Base-by-base conservation (phyloP, 768 basidiomycete genomes). In the Lentinus tigrinus region DNA sequence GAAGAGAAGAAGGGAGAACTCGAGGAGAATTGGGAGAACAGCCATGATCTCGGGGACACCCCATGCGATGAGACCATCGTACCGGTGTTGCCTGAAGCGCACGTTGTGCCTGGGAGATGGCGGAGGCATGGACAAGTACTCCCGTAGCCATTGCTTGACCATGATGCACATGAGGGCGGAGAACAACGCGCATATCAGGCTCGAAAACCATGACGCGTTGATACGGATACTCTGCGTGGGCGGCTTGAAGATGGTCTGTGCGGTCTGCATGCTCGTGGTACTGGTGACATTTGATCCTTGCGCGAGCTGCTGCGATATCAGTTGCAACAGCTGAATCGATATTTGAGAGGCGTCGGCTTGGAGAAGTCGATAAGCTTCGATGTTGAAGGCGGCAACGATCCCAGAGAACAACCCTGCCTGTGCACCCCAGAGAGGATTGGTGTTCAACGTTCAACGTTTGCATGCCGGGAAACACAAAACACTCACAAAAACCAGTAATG, bases 401-500 rank as follows among this genome's bases (percentile, higher is more conserved):
- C 65, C 66, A 9, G 66, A 67, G 54, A 67, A 67, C 7, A 67
- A 54, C 34, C 64, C 66, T 7, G 65, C 61, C 65, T 68, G 16
- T 8, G 7, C 7, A 34, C 2, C 8, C 1, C 24, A 19, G n/a
- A 34, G 52, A 47, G 3, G 14, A n/a, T 16, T 38, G n/a, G 19
- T n/a, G 6, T 21, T 16, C 24, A 40, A 27, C 1, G 16, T 0
- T n/a, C 14, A 11, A 31, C 3, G 31, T 1, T 1, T 3, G 31
- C 11, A 11, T 11, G 31, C 7, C 1, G 11, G n/a, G 27, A 31
- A 2, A 38, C 36, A 1, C 4, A 0, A 19, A 36, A 6, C 28
- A 57, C 66, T 40, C 46, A 69, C 68, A 39, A 69, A 69, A 4
- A 69, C 61, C 2, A 69, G 60, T 9, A 67, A 48, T 3, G 66